Percentiles rank a stretch among this genome's conserved stretches.
phyloP scores from a whole-genome alignment of 805 yeast genomes.

The Isabelozyma pseudorhagii region DNA sequence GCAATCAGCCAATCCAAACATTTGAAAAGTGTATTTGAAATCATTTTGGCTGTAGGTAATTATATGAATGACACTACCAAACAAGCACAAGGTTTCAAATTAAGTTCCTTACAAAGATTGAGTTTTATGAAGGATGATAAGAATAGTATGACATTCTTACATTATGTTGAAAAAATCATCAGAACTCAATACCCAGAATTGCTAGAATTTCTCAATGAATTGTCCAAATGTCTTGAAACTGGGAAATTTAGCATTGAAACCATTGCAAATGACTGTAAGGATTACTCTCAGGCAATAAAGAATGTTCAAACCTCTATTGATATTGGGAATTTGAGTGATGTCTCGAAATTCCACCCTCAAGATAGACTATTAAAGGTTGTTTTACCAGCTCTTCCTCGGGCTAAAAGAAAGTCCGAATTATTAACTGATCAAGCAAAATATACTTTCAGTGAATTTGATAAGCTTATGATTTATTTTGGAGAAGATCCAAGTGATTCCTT shows the following conservation, averaged over 20 bases:
- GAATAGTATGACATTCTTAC: constrained; percentile 68
- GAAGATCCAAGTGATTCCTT: constrained; percentile 59
- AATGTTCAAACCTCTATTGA: constrained; percentile 54
- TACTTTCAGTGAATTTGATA: constrained; percentile 52
- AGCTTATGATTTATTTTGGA: constrained; percentile 67
- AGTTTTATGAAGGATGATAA: constrained; percentile 70
- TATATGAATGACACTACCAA: constrained; percentile 73
- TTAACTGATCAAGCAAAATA: constrained; percentile 48
- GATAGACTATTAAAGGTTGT: constrained; percentile 59
- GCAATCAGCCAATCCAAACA: constrained; percentile 50
- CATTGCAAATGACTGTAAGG: constrained; percentile 55
- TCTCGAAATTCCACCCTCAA: constrained; percentile 59
- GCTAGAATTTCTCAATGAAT: constrained; percentile 58
- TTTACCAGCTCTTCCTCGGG: constrained; percentile 51
- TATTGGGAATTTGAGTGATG: constrained; percentile 63
- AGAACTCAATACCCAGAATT: constrained; percentile 64
- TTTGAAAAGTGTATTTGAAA: constrained; percentile 56
- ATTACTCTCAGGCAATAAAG: constrained; percentile 48
- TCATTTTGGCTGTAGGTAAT: constrained; percentile 72
- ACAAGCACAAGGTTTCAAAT: constrained; percentile 66
- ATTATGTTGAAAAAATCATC: constrained; percentile 69
- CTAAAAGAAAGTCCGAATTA: constrained; percentile 49
- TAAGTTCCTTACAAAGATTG: constrained; percentile 65
- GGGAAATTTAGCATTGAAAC: constrained; percentile 64
- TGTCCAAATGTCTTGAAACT: constrained; percentile 49